These are phyloP conservation scores for Endoconidiophora laricicola DNA, from an alignment of 2,329 filamentous ascomycete species.

Conservation along the genomic window DNA sequence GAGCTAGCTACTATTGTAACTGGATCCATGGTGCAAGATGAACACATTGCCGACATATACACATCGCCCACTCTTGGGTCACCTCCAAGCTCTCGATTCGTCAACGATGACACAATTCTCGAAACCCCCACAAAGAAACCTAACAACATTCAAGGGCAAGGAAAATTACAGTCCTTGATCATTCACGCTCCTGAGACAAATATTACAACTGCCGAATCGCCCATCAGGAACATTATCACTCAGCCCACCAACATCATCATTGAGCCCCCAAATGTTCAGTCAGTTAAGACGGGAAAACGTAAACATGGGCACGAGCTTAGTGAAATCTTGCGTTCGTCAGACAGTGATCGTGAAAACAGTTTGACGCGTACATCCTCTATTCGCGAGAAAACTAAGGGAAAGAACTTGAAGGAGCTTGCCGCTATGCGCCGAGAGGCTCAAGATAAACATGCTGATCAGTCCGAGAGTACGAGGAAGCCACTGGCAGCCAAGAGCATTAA, in stretches of 20 bases:
- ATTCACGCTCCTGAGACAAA: background rate
- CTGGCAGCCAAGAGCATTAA: conserved; percentile 43
- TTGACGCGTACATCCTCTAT: conserved; percentile 5
- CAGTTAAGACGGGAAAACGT: conserved; percentile 8
- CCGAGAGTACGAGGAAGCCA: conserved; percentile 26
- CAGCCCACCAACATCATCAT: background rate
- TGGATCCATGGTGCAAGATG: conserved; percentile 13
- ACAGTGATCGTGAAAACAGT: conserved; percentile 7
- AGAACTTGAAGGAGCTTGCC: conserved; percentile 31
- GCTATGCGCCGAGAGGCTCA: conserved; percentile 25
- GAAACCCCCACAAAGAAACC: conserved; percentile 11
- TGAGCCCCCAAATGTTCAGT: background rate
- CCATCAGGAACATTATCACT: background rate
- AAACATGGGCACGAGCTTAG: conserved; percentile 5
- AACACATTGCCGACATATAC: conserved; percentile 26
- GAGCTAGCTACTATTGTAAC: background rate
- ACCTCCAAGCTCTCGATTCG: conserved; percentile 40
- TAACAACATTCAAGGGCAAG: background rate
- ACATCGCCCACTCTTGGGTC: conserved; percentile 56
- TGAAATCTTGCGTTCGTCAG: background rate
- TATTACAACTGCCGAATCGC: background rate
- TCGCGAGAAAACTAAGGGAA: conserved; percentile 21
- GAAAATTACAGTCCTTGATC: background rate
- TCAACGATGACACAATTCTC: conserved; percentile 30
- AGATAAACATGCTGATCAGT: conserved; percentile 16